Conservation (phyloP, 257 asterid species). For the Solanum ossicruentum region DNA sequence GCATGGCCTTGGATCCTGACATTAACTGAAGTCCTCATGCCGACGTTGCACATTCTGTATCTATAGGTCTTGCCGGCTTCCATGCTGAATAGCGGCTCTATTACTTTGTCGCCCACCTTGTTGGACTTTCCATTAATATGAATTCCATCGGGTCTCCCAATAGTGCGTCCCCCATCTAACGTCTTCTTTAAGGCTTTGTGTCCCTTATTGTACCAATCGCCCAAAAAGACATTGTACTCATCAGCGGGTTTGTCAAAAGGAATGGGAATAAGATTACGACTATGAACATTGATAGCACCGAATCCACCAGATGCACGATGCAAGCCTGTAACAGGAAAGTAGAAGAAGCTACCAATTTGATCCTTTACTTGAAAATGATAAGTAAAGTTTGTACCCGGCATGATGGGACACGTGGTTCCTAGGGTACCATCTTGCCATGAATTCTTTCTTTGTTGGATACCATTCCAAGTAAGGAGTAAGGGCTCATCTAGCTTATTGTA, state of each 20-base stretch:
- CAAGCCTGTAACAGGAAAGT: constrained; percentile 31
- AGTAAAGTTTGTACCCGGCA: constrained; percentile 36
- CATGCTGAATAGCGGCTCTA: constrained; percentile 25
- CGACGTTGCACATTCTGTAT: constrained; percentile 36
- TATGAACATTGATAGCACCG: constrained; percentile 30
- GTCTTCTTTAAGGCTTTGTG: constrained; percentile 23
- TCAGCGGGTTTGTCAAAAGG: constrained; percentile 29
- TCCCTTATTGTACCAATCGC: constrained; percentile 49
- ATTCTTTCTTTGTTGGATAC: constrained; percentile 40
- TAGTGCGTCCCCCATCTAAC: constrained; percentile 23
- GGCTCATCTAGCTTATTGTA: constrained; percentile 39
- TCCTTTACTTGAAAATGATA: constrained; percentile 43
- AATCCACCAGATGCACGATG: constrained; percentile 38
- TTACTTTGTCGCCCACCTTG: constrained; percentile 11
- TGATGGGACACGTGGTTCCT: constrained; percentile 43
- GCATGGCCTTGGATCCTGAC: constrained; percentile 34
- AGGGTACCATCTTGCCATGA: constrained; percentile 46
- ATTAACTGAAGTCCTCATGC: constrained; percentile 32
- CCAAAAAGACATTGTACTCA: constrained; percentile 25
- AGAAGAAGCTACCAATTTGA: constrained; percentile 37
- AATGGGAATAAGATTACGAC: constrained; percentile 36
- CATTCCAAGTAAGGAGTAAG: constrained; percentile 24
- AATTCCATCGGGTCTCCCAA: constrained; percentile 36
- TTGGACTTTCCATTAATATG: constrained; percentile 27
- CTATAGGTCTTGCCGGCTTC: constrained; percentile 38